Percentiles rank a stretch among this genome's conserved stretches.
Conservation (phyloP, 2,329 filamentous ascomycete species). For the Colletotrichum musae region DNA sequence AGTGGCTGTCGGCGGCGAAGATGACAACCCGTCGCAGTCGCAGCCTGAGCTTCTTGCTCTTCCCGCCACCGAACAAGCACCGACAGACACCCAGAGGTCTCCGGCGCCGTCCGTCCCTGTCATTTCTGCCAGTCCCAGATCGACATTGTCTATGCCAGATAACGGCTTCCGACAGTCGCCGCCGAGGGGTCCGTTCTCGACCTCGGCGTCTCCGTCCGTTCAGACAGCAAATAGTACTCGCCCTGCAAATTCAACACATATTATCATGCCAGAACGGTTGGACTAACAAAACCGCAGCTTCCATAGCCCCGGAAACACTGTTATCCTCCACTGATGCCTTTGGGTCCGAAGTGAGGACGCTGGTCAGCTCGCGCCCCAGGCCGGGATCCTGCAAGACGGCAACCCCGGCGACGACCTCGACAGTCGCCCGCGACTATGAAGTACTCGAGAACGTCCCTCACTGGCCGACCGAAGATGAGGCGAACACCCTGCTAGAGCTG, state of each 20-base stretch:
- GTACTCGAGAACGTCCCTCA: conserved; percentile 17
- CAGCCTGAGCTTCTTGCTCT: no score
- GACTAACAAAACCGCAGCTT: conserved; percentile 12
- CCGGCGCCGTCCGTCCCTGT: no score
- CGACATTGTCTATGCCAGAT: no score
- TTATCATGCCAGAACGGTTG: not conserved
- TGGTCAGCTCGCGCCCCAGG: conserved; percentile 21
- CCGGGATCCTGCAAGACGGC: conserved; percentile 5
- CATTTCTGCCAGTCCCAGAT: no score
- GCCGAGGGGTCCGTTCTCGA: no score
- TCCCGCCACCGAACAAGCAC: no score
- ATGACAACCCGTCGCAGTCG: no score
- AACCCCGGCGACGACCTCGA: not conserved
- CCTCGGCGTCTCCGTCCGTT: not conserved
- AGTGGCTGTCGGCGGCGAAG: no score
- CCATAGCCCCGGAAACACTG: conserved; percentile 25
- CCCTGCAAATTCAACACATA: rapidly evolving
- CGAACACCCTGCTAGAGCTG: conserved; percentile 20
- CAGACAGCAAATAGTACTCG: not conserved
- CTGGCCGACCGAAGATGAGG: conserved; percentile 32
- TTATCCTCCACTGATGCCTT: conserved; percentile 26
- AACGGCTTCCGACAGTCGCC: no score
- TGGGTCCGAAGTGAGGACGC: conserved; percentile 25
- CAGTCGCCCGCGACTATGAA: not conserved
- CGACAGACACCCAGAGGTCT: no score